Conservation (phyloP, 768 basidiomycete species). For the Epithele typhae region DNA sequence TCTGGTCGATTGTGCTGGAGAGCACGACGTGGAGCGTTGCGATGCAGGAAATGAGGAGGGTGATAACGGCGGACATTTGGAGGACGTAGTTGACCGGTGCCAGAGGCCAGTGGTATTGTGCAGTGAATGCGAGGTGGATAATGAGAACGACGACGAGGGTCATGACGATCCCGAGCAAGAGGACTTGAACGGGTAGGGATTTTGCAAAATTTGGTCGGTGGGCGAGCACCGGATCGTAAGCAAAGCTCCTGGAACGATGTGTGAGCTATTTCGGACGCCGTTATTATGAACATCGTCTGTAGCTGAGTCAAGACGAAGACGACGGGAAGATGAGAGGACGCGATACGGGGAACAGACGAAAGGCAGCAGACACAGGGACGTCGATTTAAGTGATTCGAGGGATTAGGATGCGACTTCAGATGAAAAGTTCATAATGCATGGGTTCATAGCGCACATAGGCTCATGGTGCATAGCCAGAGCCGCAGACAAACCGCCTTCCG, state of each 20-base stretch:
- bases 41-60: slow-evolving; percentile 72
- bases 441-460: too few relatives aligned
- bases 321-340: too few relatives aligned
- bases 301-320: too few relatives aligned
- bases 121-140: slow-evolving; percentile 91
- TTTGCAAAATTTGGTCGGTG: slow-evolving; percentile 80
- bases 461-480: too few relatives aligned
- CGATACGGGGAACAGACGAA: too few relatives aligned
- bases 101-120: slow-evolving; percentile 93
- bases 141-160: slow-evolving; percentile 83
- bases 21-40: slow-evolving; percentile 79
- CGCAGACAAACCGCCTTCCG: too few relatives aligned
- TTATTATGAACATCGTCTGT: too few relatives aligned
- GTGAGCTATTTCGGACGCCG: too few relatives aligned
- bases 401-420: too few relatives aligned
- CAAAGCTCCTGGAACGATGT: slow-evolving; percentile 17
- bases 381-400: too few relatives aligned
- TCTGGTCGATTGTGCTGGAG: slow-evolving; percentile 51
- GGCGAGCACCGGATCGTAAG: slow-evolving; percentile 67
- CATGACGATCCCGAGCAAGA: slow-evolving; percentile 79
- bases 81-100: slow-evolving; percentile 89
- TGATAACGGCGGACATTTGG: slow-evolving; percentile 79
- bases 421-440: too few relatives aligned
- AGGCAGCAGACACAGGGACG: too few relatives aligned
- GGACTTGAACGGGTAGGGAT: slow-evolving; percentile 87